These are phyloP conservation scores for Sporothrix pseudoabietina DNA, from an alignment of 2,329 filamentous ascomycete genomes.

Conservation along the genomic window DNA sequence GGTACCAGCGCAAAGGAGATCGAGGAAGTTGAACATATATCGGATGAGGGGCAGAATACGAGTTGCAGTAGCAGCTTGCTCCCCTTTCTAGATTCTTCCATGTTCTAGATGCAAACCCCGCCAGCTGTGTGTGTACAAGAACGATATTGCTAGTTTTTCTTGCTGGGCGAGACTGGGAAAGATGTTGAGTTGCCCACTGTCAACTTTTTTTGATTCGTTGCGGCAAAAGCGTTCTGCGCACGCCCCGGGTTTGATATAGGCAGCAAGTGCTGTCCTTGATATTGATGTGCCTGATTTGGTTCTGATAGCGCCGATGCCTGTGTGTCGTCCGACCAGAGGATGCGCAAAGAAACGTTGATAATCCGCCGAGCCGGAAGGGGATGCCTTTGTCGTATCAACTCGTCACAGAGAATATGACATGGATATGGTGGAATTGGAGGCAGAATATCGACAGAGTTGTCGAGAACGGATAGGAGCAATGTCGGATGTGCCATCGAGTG, in stretches of 20 bases:
- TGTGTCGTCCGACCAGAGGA: neutral
- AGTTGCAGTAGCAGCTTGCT: neutral
- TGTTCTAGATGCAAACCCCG: neutral
- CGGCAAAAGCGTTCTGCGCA: neutral
- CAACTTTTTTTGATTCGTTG: neutral
- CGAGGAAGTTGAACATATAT: neutral
- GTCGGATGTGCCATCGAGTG: neutral
- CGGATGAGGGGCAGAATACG: neutral
- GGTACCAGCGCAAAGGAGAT: neutral
- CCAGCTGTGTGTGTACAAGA: neutral
- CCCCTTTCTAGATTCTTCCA: neutral
- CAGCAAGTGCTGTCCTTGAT: neutral
- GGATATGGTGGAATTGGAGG: neutral
- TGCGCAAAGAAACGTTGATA: neutral
- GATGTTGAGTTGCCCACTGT: neutral
- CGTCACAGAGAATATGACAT: neutral
- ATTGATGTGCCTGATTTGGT: neutral
- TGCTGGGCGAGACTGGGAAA: too few species aligned
- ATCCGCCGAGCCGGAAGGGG: neutral
- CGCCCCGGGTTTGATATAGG: neutral
- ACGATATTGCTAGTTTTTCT: neutral
- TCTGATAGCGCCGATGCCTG: neutral
- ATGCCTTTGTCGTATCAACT: too few species aligned
- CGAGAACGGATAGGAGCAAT: neutral
- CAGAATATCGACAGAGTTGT: too few species aligned